Evolutionary conservation across 225 moss, liverwort and hornwort genomes (phyloP), one percentile per base, ranked within the genome.

Genomic region (Sphagnum contortum): DNA sequence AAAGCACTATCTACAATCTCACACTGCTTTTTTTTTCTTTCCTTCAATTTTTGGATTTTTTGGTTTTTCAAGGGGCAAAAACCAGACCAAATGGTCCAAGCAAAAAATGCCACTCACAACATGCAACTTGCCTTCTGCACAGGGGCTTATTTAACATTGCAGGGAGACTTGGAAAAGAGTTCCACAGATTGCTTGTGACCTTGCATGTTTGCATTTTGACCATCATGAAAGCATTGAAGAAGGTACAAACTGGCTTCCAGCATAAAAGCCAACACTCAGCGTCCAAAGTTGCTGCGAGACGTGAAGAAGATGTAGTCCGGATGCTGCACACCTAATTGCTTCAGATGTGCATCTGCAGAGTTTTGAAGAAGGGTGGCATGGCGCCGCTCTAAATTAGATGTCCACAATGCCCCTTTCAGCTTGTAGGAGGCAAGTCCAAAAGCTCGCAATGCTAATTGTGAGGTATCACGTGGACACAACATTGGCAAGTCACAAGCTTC

Each of bases 391-490:
- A 8, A 57, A 67, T 67, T 67, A 3, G 76, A 77, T 44, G 77
- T 73, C 85, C 85, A 85, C 4, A 81, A 67, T 5, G 67, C 7
- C 44, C 85, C 85, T 65, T 65, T 71, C 3, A 81, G 67, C 65
- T 85, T 85, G 57, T 85, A 85, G 3, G 85, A 81, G 13, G 85
- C 81, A 49, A 85, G 81, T 46, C 85, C 85, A 48, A 85, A 85
- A 1, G 74, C 79, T 48, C 48, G 64, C 9, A 85, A 71, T 2
- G 70, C 52, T 49, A 64, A 58, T 14, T 46, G 61, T 65, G 70
- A 63, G 9, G 68, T 64, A 55, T 69, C 68, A 12, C 14, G 63
- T 62, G 70, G n/a, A 48, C 56, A 60, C 47, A 57, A 50, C 44
- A 52, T 8, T 61, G 68, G 68, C 70, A 56, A 8, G 47, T 60